Evolutionary conservation across 352 stramenopile species (phyloP), one percentile per base, ranked within the genome.

Genomic region (Albugo candida): DNA sequence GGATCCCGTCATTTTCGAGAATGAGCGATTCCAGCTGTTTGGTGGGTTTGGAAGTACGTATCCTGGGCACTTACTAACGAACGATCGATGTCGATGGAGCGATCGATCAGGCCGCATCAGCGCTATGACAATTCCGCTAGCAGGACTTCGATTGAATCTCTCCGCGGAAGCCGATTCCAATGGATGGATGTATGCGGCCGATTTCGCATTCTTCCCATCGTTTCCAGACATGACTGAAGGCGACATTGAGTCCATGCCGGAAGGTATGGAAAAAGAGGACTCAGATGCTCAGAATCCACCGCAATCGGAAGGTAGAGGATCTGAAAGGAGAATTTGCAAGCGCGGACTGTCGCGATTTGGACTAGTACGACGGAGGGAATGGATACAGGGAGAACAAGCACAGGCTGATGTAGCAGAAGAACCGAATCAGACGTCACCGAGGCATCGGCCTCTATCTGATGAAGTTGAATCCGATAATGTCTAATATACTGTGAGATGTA

Each of bases 21-120:
- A 92, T 48, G 63, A 92, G 55, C 70, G 78, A 8, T 92, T 87
- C 53, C 76, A 87, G 48, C 75, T 74, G 2, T 92, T 92, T 52
- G 77, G 67, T 38, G 78, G 78, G 18, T 92, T 80, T 43, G 78
- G 78, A 24, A 83, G 68, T 47, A 81, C 76, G 1, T 89, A 82
- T 55, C 76, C 76, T 11, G 77, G 74, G 4, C 83, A 87, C 49
- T 41, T 92, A 35, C 53, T 92, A 19, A 70, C 75, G 5, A 87
- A 74, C 6, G 78, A 92, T 42, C 73, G 78, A 31, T 77, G 68
- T 34, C 75, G 77, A 17, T 92, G 78, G 78, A 92, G 78, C 34
- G 70, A 92, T 56, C 71, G 75, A 11, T 84, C 71, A 5, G 78
- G 78, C 21, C 81, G 73, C 47, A 61, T 80, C 40, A 83, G 59